A percentile compares a stretch with the other conserved stretches of the same genome.
These are phyloP conservation scores for Candida pini DNA, from an alignment of 805 yeast genomes.

Conservation along the genomic window DNA sequence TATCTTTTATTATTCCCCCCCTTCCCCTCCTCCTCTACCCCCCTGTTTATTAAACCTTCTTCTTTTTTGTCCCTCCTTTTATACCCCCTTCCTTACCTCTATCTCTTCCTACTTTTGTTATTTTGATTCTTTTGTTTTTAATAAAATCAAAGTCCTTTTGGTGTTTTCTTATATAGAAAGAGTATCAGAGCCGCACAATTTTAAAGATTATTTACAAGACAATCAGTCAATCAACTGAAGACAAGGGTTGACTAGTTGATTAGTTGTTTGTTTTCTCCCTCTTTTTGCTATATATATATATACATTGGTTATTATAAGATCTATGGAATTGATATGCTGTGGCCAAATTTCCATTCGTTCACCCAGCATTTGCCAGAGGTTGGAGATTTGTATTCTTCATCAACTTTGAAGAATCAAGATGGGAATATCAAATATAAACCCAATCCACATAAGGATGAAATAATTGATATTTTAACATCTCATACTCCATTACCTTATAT, in stretches of 20 bases:
- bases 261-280: not conserved
- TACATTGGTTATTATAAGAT: too few relatives aligned
- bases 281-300: not conserved
- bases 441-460: conserved; percentile 28
- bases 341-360: conserved; percentile 26
- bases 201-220: too few relatives aligned
- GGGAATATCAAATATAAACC: conserved; percentile 12
- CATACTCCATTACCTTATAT: conserved; percentile 23
- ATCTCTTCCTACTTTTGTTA: too few relatives aligned
- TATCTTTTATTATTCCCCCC: not conserved
- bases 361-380: conserved; percentile 24
- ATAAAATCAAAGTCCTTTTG: too few relatives aligned
- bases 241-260: not conserved
- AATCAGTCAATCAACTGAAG: too few relatives aligned
- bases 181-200: too few relatives aligned
- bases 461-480: conserved; percentile 24
- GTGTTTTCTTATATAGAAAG: too few relatives aligned
- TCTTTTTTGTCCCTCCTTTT: not conserved
- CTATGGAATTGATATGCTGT: too few relatives aligned
- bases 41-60: not conserved
- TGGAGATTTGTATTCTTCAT: conserved; percentile 10
- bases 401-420: conserved; percentile 6
- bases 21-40: not conserved
- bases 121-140: too few relatives aligned
- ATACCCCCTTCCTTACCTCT: not conserved